Evolutionary conservation across 2,329 filamentous ascomycete species (phyloP), one percentile per base, ranked within the genome.

Genomic region (Juglanconis oblonga): DNA sequence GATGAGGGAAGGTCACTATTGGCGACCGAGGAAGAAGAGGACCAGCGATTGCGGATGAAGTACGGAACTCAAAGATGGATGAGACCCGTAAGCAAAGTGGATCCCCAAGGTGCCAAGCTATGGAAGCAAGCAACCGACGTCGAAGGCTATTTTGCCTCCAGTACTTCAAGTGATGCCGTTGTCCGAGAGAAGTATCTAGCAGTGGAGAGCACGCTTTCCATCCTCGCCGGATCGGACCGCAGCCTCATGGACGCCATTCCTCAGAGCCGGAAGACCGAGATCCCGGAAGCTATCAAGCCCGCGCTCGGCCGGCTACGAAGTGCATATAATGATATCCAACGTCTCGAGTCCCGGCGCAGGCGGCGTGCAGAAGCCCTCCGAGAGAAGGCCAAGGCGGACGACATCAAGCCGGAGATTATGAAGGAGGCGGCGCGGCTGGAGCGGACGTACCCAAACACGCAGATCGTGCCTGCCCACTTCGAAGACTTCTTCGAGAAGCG

Each of bases 31-130:
- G 87, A 89, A 61, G 87, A 89, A 14, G 94, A 98, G 70, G 94
- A 99, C 66, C 85, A 91, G 61, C 81, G 84, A 24, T 80, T 93
- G 8, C 85, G 91, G 17, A 78, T 81, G 58, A 94, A 88, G 69
- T 93, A 92, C 69, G 95, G 95, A 29, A 97, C 93, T 0, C 90
- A 93, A 61, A 83, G 91, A 63, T 99, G 95, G 95, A 75, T 76
- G 13, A 85, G 94, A 32, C 81, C 84, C 1, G 79, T 88, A 24
- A 91, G 91, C 4, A 83, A 86, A 38, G 78, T 81, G 17, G 93
- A 94, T 31, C 84, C 87, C 73, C 76, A 80, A 58, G 83, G 84
- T 4, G 72, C 73, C 9, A 92, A 92, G 70, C 80, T 96, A 1
- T 94, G 91, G 80, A 81, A 80, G 2, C 88, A 91, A 58, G 87